Conservation (phyloP, 2,329 filamentous ascomycete species). For the Aspergillus ustus region DNA sequence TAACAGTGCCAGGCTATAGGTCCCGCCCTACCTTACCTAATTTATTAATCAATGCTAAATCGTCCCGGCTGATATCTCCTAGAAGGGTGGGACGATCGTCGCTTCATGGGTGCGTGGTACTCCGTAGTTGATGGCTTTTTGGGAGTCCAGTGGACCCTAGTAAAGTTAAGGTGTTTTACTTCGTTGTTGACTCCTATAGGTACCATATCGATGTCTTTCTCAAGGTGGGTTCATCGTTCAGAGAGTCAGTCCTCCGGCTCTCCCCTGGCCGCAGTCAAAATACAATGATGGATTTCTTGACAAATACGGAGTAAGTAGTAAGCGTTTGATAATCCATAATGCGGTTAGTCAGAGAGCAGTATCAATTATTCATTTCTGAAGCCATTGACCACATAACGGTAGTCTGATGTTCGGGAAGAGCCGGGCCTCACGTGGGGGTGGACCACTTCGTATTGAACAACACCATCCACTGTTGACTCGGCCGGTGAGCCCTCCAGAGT, state of each 20-base stretch:
- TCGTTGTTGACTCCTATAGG: neutral
- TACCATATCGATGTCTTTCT: neutral
- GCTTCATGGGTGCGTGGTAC: neutral
- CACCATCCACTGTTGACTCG: neutral
- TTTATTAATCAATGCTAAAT: neutral
- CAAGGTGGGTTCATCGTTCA: neutral
- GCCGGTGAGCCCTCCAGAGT: neutral
- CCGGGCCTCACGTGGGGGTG: slow-evolving; percentile 18
- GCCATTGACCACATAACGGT: neutral
- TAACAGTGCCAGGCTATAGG: slow-evolving; percentile 21
- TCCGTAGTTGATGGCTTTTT: neutral
- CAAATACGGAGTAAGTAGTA: neutral
- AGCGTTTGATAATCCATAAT: neutral
- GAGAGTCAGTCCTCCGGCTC: neutral
- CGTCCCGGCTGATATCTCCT: neutral
- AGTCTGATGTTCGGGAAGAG: slow-evolving; percentile 17
- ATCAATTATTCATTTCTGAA: neutral
- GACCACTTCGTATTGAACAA: neutral
- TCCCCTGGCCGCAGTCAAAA: neutral
- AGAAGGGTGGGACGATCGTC: slow-evolving; percentile 3
- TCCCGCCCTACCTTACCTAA: slow-evolving; percentile 14
- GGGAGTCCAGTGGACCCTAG: neutral
- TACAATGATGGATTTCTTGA: neutral
- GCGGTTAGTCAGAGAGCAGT: neutral
- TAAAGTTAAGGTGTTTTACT: neutral